Evolutionary conservation across 306 rosid genomes (phyloP).

Genomic region (Rosa chinensis): DNA sequence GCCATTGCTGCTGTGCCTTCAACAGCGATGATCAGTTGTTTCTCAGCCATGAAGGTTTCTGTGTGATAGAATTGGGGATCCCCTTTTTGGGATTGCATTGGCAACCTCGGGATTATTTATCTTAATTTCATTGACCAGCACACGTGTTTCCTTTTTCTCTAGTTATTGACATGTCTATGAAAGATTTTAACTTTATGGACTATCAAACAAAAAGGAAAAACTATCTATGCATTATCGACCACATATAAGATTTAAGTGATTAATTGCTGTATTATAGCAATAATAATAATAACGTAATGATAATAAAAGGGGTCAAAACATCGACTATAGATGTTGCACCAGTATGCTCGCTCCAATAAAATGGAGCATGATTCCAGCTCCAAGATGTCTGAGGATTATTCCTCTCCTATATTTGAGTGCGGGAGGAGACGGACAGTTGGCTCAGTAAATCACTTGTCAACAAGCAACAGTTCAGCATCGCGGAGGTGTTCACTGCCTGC

Average conservation of each 20-base stretch:
- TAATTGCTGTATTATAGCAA: not conserved
- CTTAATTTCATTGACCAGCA: not conserved
- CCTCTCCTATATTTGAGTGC: not conserved
- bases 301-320: not conserved
- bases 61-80: not conserved
- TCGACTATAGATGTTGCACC: not conserved
- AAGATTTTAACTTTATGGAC: not conserved
- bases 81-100: not conserved
- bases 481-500: not conserved
- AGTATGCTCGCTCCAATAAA: not conserved
- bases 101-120: not conserved
- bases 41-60: conserved; percentile 55
- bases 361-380: not conserved
- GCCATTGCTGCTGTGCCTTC: conserved; percentile 88
- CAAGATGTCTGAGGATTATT: conserved; percentile 3
- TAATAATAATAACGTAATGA: not conserved
- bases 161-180: not conserved
- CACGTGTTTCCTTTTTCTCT: not conserved
- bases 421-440: not conserved
- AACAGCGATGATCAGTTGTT: conserved; percentile 63
- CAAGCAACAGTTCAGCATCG: not conserved
- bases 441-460: not conserved
- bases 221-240: not conserved
- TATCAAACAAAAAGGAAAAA: not conserved
- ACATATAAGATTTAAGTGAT: not conserved